Evolutionary conservation across 768 basidiomycete genomes (phyloP), one percentile per base, ranked within the genome.

Genomic region (Tricholomella constricta): DNA sequence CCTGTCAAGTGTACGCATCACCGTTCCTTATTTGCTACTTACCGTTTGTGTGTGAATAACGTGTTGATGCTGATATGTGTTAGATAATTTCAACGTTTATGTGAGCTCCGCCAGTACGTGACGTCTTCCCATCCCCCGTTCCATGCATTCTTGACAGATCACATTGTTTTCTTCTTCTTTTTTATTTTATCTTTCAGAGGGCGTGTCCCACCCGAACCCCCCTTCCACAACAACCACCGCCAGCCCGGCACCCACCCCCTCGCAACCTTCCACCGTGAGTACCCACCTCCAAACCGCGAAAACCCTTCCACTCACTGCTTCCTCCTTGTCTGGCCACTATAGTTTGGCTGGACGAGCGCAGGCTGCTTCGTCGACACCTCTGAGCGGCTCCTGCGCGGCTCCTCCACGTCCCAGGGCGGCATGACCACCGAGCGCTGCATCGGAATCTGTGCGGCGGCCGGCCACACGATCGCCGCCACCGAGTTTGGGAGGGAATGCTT

Each of bases 11-110:
- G 78, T 79, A n/a, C n/a, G n/a, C n/a, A n/a, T n/a, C n/a, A n/a
- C n/a, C n/a, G n/a, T n/a, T n/a, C n/a, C n/a, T n/a, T n/a, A 47
- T 31, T 35, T 44, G 34, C 32, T 20, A 12, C 37, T 4, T 9
- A 34, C 7, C 31, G 68, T 63, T 34, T 26, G 40, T 25, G 45
- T 57, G 17, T 6, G 17, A 15, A 8, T 10, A 22, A 11, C n/a
- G 29, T 17, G 34, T 8, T 44, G 8, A 42, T 12, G 26, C 31
- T 12, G 2, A 20, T 15, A 3, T 19, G n/a, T 36, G 46, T 11
- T 44, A 73, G 85, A 86, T 65, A 87, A 87, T 60, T 87, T 78
- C 66, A 88, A 86, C 60, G 82, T 77, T 1, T 85, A 76, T 64
- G 81, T 80, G 34, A 79, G 81, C n/a, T n/a, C n/a, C n/a, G n/a